Base-by-base conservation (phyloP, 1,284 basidiomycete species). In the Cryptococcus sp. region DNA sequence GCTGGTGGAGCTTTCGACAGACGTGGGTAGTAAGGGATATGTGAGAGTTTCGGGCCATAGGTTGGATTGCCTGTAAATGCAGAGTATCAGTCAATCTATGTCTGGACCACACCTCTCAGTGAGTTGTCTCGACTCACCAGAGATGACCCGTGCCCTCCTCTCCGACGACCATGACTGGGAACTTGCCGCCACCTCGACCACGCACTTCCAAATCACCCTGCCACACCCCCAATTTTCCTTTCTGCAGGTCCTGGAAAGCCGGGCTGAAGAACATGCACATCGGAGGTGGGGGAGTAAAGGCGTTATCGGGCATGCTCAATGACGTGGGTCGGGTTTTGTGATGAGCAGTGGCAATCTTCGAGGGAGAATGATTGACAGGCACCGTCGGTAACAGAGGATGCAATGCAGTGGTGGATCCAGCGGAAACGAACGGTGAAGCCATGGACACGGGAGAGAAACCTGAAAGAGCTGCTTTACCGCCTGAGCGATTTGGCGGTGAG, bases 191-290 rank as follows among this genome's bases (percentile, higher is more conserved):
- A 2, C 69, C 70, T 26, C 65, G 64, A 0, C 74, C 74, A 29
- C 64, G 59, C 29, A 77, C 54, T n/a, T 62, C 64, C 29, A 77
- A 52, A 53, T 77, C 72, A 5, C 75, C 75, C 50, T 72, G 70
- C 75, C 75, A 77, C 3, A 75, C 66, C 2, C 70, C 75, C 5
- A 73, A 66, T 52, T 77, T 77, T 55, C 69, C 72, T 37, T 70
- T 54, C 43, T 73, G 68, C 44, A 77, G 54, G 61, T 74, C 70
- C 19, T 70, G 62, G 61, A 77, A 77, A 1, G 61, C 51, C 0
- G 73, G 68, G 15, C 67, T 66, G 66, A 77, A 77, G 63, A 75
- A 77, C 75, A 77, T 75, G 62, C 75, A 77, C 75, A 77, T 77
- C 1, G 75, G 75, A 8, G 73, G 73, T 0, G 75, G 75, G 0